Evolutionary conservation across 176 grass and related monocot species (phyloP).

Genomic region (Cocos nucifera): DNA sequence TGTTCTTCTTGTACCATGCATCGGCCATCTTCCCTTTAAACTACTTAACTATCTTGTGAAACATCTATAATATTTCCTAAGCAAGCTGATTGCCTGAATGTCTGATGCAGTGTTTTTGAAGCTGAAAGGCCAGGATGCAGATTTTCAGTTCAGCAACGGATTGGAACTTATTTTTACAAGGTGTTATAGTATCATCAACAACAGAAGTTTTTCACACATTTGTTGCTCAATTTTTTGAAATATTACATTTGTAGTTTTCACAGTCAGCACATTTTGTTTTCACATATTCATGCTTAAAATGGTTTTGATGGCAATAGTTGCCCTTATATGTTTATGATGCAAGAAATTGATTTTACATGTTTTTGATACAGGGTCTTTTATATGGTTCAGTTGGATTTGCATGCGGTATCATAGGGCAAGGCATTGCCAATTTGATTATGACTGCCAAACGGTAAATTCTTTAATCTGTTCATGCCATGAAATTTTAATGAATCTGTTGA

Average conservation of each 20-base stretch:
- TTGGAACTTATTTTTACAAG: conserved; percentile 89
- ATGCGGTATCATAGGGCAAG: conserved; percentile 84
- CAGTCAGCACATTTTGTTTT: too few relatives aligned
- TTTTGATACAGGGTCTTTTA: conserved; percentile 53
- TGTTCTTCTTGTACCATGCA: too few relatives aligned
- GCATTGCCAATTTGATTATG: conserved; percentile 99
- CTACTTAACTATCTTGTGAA: too few relatives aligned
- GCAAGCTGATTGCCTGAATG: neutral
- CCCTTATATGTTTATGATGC: neutral
- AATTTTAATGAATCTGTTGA: neutral
- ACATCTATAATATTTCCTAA: too few relatives aligned
- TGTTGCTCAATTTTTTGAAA: too few relatives aligned
- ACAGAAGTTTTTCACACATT: too few relatives aligned
- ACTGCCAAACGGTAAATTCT: conserved; percentile 58
- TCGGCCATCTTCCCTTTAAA: too few relatives aligned
- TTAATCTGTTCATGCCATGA: neutral
- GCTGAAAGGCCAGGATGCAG: conserved; percentile 76
- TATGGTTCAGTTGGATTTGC: conserved; percentile 81
- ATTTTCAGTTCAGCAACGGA: conserved; percentile 75
- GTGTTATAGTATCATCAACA: conserved; percentile 15
- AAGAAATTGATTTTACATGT: neutral
- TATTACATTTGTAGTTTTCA: too few relatives aligned
- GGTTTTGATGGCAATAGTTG: neutral
- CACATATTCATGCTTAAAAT: too few relatives aligned
- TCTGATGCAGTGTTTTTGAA: conserved; percentile 80